Evolutionary conservation across 108 stramenopile genomes (phyloP).

Genomic region (Discostella pseudostelligera): DNA sequence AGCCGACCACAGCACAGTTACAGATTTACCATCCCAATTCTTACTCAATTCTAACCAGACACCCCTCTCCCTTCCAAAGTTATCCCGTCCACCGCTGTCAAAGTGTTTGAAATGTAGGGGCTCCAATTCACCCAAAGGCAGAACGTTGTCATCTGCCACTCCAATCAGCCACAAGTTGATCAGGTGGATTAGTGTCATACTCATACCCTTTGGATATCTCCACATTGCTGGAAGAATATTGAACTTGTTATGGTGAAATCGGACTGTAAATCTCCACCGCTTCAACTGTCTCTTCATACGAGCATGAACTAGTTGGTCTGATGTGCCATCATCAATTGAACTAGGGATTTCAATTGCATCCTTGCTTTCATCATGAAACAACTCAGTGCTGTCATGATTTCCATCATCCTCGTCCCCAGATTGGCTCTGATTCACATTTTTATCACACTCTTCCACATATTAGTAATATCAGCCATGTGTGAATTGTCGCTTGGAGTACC

Average conservation of each 20-base stretch:
- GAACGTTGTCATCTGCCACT: neutral
- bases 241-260: neutral
- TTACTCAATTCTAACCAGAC: neutral
- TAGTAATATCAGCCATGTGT: neutral
- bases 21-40: neutral
- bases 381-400: neutral
- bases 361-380: neutral
- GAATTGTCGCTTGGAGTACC: neutral
- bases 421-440: neutral
- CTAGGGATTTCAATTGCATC: neutral
- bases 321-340: neutral
- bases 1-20: neutral
- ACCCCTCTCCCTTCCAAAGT: slow-evolving; percentile 3
- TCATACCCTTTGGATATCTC: slow-evolving; percentile 2
- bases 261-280: neutral
- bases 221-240: slow-evolving; percentile 1
- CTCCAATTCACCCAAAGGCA: neutral
- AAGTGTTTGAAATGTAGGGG: neutral
- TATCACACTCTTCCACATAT: neutral
- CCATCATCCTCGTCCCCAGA: too few species aligned
- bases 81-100: neutral
- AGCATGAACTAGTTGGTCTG: neutral
- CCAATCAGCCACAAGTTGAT: slow-evolving; percentile 8
- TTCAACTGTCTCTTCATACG: neutral
- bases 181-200: slow-evolving; percentile 3